phyloP scores from a whole-genome alignment of 1,139 yeast species.

The Geotrichum cucujoidarum region DNA sequence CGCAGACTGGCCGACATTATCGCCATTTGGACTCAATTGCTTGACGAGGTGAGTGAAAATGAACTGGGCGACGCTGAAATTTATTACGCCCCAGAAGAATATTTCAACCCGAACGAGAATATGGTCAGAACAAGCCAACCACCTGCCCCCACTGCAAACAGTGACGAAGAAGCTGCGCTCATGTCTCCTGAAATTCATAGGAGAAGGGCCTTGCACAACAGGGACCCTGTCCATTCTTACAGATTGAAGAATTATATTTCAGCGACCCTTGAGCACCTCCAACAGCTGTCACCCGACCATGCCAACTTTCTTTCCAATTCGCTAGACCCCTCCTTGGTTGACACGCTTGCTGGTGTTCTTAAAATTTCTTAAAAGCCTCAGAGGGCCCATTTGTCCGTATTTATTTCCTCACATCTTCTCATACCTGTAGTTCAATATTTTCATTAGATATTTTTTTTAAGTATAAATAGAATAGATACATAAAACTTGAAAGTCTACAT shows the following conservation, averaged over 20 bases:
- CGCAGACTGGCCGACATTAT: constrained; percentile 41
- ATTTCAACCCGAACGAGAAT: constrained; percentile 28
- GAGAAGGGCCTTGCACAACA: constrained; percentile 19
- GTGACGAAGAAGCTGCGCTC: constrained; percentile 4
- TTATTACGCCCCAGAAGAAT: constrained; percentile 30
- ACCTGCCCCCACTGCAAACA: constrained; percentile 5
- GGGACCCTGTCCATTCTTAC: constrained; percentile 28
- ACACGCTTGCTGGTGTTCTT: constrained; percentile 16
- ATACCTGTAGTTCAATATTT: no score
- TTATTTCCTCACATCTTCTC: no score
- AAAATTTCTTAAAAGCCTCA: background rate
- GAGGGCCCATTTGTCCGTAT: no score
- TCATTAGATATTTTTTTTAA: no score
- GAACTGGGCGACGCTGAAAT: constrained; percentile 36
- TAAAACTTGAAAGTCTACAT: background rate
- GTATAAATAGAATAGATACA: background rate
- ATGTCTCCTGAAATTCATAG: constrained; percentile 24
- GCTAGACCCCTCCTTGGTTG: constrained; percentile 13
- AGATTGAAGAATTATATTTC: constrained; percentile 21
- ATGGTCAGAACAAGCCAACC: constrained; percentile 18
- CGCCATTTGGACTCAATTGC: constrained; percentile 51
- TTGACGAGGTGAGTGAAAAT: constrained; percentile 69
- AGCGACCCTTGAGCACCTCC: constrained; percentile 6
- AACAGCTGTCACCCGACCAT: constrained; percentile 11
- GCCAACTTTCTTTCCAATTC: constrained; percentile 4